phyloP scores from a whole-genome alignment of 1,284 basidiomycete genomes.

The Neolentinus lepideus region DNA sequence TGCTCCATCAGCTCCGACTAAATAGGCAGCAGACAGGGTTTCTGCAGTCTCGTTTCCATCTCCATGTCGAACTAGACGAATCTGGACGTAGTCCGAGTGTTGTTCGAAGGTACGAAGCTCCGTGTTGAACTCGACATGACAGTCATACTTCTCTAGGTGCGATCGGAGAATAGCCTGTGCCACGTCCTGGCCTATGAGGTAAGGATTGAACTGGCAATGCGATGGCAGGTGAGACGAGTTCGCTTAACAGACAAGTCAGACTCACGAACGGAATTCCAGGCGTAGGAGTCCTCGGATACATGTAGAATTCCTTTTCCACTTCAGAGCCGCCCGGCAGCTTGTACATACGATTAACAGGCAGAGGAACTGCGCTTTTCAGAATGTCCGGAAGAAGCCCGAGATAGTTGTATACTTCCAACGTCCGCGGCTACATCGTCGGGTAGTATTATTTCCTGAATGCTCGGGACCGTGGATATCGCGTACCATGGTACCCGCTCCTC shows the following conservation, averaged over 20 bases:
- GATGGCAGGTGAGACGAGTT: slow-evolving; percentile 1
- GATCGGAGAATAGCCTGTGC: slow-evolving; percentile 24
- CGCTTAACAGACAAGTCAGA: background rate
- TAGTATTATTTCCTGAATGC: background rate
- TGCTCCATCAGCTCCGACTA: slow-evolving; percentile 32
- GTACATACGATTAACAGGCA: slow-evolving; percentile 11
- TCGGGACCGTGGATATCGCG: background rate
- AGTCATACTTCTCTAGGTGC: slow-evolving; percentile 19
- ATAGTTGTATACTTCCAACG: slow-evolving; percentile 19
- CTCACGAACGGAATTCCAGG: background rate
- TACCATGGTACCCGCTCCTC: background rate
- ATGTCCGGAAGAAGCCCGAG: slow-evolving; percentile 19
- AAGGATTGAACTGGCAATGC: background rate
- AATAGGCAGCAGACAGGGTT: slow-evolving; percentile 18
- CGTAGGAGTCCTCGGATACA: background rate
- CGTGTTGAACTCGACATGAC: slow-evolving; percentile 23
- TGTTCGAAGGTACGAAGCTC: slow-evolving; percentile 26
- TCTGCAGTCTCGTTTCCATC: slow-evolving; percentile 11
- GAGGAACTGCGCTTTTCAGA: slow-evolving; percentile 3
- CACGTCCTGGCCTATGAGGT: slow-evolving; percentile 23
- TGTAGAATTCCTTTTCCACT: background rate
- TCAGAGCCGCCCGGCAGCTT: background rate
- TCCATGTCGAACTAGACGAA: slow-evolving; percentile 15
- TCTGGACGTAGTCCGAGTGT: slow-evolving; percentile 15
- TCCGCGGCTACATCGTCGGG: slow-evolving; percentile 18